phyloP scores from a whole-genome alignment of 2,329 filamentous ascomycete genomes.

The Aspergillus calidoustus region DNA sequence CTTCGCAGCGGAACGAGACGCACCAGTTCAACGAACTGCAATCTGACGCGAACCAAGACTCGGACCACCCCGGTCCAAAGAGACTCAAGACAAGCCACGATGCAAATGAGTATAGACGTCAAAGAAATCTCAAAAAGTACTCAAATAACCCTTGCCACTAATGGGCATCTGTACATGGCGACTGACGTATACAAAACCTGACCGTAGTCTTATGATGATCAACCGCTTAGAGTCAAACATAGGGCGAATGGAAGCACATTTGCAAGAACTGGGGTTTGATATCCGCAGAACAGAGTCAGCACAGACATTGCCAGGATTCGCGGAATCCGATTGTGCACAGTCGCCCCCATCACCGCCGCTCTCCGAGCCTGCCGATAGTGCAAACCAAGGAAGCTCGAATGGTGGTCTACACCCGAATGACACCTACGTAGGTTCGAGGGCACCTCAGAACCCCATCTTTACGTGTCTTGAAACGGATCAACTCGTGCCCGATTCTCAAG shows the following conservation, averaged over 20 bases:
- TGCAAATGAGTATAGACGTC: constrained; percentile 6
- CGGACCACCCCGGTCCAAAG: not conserved
- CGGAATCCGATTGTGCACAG: not conserved
- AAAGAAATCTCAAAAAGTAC: constrained; percentile 17
- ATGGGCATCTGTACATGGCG: not conserved
- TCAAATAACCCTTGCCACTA: not conserved
- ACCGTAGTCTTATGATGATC: constrained; percentile 22
- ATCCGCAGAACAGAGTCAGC: not conserved
- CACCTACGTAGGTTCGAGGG: not conserved
- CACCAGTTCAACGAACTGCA: not conserved
- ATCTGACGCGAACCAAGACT: not conserved
- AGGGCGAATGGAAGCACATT: constrained; percentile 21
- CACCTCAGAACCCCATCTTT: not conserved
- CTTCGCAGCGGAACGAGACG: not conserved
- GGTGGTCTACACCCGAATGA: not conserved
- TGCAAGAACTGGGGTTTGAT: constrained; percentile 21
- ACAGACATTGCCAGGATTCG: not conserved
- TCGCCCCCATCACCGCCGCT: not conserved
- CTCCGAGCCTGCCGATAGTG: not conserved
- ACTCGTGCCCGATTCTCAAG: not conserved
- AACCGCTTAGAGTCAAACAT: constrained; percentile 24
- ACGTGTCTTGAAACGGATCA: not conserved
- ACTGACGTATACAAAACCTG: not conserved
- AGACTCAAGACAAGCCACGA: constrained; percentile 1
- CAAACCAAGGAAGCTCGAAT: not conserved